These are phyloP conservation scores for Mycena indigotica DNA, from an alignment of 768 basidiomycete genomes.

Conservation along the genomic window DNA sequence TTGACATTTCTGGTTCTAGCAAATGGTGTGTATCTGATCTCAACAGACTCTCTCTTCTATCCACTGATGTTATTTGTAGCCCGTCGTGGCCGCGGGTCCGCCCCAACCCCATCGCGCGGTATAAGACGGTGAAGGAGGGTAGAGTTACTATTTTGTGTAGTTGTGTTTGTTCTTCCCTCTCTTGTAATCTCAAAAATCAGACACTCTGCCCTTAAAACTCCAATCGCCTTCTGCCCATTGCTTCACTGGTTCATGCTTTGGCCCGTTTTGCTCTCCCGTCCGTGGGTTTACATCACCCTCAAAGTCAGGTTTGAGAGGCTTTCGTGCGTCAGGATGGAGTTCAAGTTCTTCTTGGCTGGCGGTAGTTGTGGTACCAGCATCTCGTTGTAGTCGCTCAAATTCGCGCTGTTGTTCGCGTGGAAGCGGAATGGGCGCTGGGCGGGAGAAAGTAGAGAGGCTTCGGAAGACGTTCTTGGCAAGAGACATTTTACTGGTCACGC, in stretches of 20 bases:
- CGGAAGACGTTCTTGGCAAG: slow-evolving; percentile 3
- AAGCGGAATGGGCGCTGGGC: slow-evolving; percentile 75
- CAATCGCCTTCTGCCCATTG: slow-evolving; percentile 72
- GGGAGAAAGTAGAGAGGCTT: slow-evolving; percentile 40
- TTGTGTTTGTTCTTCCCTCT: too few relatives aligned
- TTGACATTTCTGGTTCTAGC: slow-evolving; percentile 48
- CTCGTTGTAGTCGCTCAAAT: slow-evolving; percentile 80
- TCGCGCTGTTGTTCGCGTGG: slow-evolving; percentile 78
- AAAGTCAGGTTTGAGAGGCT: slow-evolving; percentile 64
- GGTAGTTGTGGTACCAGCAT: slow-evolving; percentile 44
- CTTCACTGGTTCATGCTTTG: slow-evolving; percentile 80
- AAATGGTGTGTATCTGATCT: slow-evolving; percentile 58
- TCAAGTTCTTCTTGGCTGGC: slow-evolving; percentile 46
- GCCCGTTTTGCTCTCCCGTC: slow-evolving; percentile 86
- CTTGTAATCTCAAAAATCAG: slow-evolving; percentile 68
- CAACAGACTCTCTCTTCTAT: not conserved
- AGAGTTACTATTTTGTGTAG: too few relatives aligned
- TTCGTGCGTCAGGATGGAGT: slow-evolving; percentile 71
- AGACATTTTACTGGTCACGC: too few relatives aligned
- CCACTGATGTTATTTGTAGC: slow-evolving; percentile 46
- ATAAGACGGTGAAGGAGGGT: slow-evolving; percentile 79
- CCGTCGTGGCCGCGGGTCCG: slow-evolving; percentile 84
- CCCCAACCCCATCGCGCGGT: slow-evolving; percentile 64
- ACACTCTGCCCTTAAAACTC: slow-evolving; percentile 89
- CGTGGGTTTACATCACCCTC: slow-evolving; percentile 78